These are phyloP conservation scores for Mycosarcoma mackinlayi DNA, from an alignment of 1,284 basidiomycete species.

Conservation along the genomic window DNA sequence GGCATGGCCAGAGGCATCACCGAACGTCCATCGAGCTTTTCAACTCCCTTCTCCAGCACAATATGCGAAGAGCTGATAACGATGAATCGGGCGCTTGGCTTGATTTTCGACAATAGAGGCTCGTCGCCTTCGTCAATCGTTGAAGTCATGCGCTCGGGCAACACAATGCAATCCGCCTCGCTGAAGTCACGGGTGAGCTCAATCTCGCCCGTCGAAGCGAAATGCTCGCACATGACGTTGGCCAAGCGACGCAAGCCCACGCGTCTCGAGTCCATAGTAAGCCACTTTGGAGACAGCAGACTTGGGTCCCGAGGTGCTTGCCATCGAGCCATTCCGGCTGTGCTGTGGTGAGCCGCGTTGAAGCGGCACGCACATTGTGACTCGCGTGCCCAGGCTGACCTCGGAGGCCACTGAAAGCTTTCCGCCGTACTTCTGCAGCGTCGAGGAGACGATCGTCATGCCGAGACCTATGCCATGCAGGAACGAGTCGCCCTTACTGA, in stretches of 20 bases:
- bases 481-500: constrained; percentile 55
- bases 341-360: constrained; percentile 3
- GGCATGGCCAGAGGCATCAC: constrained; percentile 45
- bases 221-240: constrained; percentile 34
- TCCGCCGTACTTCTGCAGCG: constrained; percentile 46
- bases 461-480: constrained; percentile 54
- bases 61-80: constrained; percentile 23
- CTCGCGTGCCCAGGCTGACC: constrained; percentile 45
- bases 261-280: constrained; percentile 29
- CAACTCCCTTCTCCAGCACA: constrained; percentile 10
- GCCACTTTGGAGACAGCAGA: constrained; percentile 34
- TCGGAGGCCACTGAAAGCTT: constrained; percentile 48
- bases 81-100: constrained; percentile 32
- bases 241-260: constrained; percentile 37
- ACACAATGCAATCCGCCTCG: constrained; percentile 41
- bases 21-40: constrained; percentile 29
- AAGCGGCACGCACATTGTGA: constrained; percentile 48
- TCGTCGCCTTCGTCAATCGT: constrained; percentile 21
- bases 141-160: constrained; percentile 19
- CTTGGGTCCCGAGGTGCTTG: background rate
- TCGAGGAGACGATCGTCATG: constrained; percentile 55
- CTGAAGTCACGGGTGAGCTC: constrained; percentile 26
- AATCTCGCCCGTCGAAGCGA: constrained; percentile 23
- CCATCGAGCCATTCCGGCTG: constrained; percentile 12
- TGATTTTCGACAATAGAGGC: constrained; percentile 13